Evolutionary conservation across 2,329 filamentous ascomycete species (phyloP).

Genomic region (Xylariaceae sp.): DNA sequence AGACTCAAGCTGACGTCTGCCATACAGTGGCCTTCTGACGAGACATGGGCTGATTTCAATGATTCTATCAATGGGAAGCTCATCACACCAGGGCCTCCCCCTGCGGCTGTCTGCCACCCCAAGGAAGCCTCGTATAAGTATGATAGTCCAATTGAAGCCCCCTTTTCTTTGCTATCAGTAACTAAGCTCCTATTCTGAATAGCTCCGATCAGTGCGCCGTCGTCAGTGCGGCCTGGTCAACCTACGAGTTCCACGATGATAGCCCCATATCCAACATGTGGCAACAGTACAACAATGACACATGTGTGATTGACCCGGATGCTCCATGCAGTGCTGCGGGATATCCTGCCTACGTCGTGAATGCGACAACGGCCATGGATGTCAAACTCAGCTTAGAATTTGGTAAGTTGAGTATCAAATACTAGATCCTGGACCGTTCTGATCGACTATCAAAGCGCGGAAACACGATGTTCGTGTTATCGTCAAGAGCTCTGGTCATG

Average conservation of each 20-base stretch:
- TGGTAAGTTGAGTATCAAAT: constrained; percentile 29
- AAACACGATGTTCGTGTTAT: constrained; percentile 40
- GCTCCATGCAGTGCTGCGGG: constrained; percentile 36
- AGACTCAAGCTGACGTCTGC: constrained; percentile 2
- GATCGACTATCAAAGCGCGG: constrained; percentile 30
- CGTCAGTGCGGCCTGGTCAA: constrained; percentile 31
- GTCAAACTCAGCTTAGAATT: constrained; percentile 39
- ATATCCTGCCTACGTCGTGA: constrained; percentile 39
- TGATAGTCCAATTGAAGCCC: not conserved
- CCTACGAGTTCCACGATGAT: constrained; percentile 34
- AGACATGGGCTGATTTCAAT: constrained; percentile 44
- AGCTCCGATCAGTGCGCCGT: constrained; percentile 30
- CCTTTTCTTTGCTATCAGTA: not conserved
- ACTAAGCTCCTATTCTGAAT: not conserved
- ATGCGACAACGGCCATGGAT: constrained; percentile 34
- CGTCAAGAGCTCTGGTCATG: constrained; percentile 42
- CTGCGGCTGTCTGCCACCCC: constrained; percentile 42
- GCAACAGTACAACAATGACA: constrained; percentile 46
- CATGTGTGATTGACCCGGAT: constrained; percentile 41
- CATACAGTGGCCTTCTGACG: constrained; percentile 42
- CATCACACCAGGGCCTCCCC: constrained; percentile 34
- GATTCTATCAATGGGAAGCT: constrained; percentile 39
- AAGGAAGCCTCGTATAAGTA: constrained; percentile 31
- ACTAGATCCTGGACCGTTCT: not conserved
- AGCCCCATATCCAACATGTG: constrained; percentile 36